Base-by-base conservation (phyloP, 352 stramenopile species). In the Pythium brachiatum region DNA sequence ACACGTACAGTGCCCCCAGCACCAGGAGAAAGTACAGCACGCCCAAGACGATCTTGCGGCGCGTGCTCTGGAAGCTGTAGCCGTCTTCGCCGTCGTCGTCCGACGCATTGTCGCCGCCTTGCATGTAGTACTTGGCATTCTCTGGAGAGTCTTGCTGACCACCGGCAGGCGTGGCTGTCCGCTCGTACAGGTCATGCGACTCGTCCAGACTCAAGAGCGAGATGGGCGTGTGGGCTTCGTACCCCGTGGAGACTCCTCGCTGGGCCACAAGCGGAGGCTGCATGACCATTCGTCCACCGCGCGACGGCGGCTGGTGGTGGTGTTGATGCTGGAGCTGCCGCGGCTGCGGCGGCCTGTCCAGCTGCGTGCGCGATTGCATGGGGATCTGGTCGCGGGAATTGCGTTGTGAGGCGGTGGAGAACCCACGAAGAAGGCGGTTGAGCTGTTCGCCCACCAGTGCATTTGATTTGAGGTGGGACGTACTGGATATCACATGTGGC, bases 1-100 rank as follows among this genome's bases (percentile, higher is more conserved):
- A 87, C 21, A 81, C 75, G 60, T 86, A 89, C 13, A 84, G 70
- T 34, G 59, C 63, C 21, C 53, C 60, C 6, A 78, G 43, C 7
- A 75, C 34, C 26, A 70, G 53, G 18, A 48, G 8, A 12, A 74
- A 43, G 58, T 58, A 71, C 15, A 66, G 13, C 1, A 64, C 18
- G 16, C 57, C 57, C 32, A n/a, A 51, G 16, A 63, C 7, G 11
- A 63, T 41, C 46, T 71, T 70, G 18, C 51, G 51, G 4, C 41
- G 38, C n/a, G 64, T 62, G 41, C 52, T 70, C 25, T 65, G 52
- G n/a, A 48, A 16, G 50, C 31, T 31, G 26, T 70, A 65, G 21
- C 31, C 57, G 18, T 62, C 52, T 56, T 70, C 63, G 18, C 20
- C 57, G 25, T 63, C 52, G 3, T 57, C 29, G 31, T 21, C 23